Percentiles rank a stretch among this genome's conserved stretches.
These are phyloP conservation scores for Trametes maxima DNA, from an alignment of 768 basidiomycete genomes.

Conservation along the genomic window DNA sequence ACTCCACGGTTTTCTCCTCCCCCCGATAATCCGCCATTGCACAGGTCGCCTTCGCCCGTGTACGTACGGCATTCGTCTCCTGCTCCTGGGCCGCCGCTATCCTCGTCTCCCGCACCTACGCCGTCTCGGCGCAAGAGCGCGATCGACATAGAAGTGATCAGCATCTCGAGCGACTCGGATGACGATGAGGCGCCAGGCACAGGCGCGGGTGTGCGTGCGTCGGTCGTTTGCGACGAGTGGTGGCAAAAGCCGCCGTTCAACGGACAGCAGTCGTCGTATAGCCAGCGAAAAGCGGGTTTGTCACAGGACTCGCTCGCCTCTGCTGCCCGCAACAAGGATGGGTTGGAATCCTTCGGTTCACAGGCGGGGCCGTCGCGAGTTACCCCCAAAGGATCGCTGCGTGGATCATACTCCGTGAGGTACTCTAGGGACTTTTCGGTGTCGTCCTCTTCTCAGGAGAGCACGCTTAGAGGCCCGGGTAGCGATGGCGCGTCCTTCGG, in stretches of 20 bases:
- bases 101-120: background rate
- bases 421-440: background rate
- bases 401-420: background rate
- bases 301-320: background rate
- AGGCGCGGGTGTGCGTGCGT: no score
- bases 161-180: constrained; percentile 10
- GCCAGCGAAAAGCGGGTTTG: constrained; percentile 4
- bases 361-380: background rate
- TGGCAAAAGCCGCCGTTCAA: constrained; percentile 2
- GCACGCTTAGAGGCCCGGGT: background rate
- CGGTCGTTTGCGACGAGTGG: no score
- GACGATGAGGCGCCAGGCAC: background rate
- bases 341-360: background rate
- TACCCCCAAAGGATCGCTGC: background rate
- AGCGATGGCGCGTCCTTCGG: background rate
- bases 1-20: no score
- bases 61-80: background rate
- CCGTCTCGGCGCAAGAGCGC: background rate
- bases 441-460: constrained; percentile 9
- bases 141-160: constrained; percentile 6
- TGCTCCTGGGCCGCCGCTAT: background rate
- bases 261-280: constrained; percentile 4
- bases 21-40: no score
- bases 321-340: background rate
- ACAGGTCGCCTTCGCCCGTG: background rate